Percentiles rank a stretch among this genome's conserved stretches.
phyloP scores from a whole-genome alignment of 2,329 filamentous ascomycete genomes.

The Fusarium neocosmosporiellum region DNA sequence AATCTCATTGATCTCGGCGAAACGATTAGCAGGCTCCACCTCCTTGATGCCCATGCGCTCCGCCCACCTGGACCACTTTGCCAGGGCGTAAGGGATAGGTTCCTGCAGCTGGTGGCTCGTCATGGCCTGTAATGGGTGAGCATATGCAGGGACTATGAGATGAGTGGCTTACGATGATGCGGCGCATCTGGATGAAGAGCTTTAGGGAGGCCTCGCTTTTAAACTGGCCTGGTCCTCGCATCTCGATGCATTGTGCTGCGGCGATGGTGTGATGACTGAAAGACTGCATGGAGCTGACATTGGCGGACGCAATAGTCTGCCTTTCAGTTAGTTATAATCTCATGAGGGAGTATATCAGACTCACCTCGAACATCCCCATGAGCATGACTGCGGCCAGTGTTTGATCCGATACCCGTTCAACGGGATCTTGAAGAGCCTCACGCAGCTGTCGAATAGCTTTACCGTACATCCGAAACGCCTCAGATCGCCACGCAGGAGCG shows the following conservation, averaged over 20 bases:
- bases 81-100: conserved; percentile 29
- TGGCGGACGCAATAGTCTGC: conserved; percentile 32
- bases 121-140: conserved; percentile 19
- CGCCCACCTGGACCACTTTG: conserved; percentile 34
- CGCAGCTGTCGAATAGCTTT: conserved; percentile 24
- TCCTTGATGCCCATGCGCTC: conserved; percentile 7
- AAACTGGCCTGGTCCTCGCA: conserved; percentile 34
- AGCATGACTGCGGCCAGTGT: conserved; percentile 33
- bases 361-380: conserved; percentile 37
- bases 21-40: conserved; percentile 8
- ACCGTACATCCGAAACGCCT: conserved; percentile 32
- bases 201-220: conserved; percentile 16
- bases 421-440: conserved; percentile 21
- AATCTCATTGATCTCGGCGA: conserved; percentile 27
- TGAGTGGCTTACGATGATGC: conserved; percentile 24
- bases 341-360: rapidly evolving
- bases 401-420: conserved; percentile 23
- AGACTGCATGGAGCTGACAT: conserved; percentile 27
- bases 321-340: background rate
- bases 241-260: conserved; percentile 36
- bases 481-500: conserved; percentile 14
- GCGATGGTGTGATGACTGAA: conserved; percentile 35
- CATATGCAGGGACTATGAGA: background rate
- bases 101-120: conserved; percentile 40
- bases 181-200: conserved; percentile 33